phyloP scores from a whole-genome alignment of 2,329 filamentous ascomycete genomes.

The Aspergillus costaricaensis region DNA sequence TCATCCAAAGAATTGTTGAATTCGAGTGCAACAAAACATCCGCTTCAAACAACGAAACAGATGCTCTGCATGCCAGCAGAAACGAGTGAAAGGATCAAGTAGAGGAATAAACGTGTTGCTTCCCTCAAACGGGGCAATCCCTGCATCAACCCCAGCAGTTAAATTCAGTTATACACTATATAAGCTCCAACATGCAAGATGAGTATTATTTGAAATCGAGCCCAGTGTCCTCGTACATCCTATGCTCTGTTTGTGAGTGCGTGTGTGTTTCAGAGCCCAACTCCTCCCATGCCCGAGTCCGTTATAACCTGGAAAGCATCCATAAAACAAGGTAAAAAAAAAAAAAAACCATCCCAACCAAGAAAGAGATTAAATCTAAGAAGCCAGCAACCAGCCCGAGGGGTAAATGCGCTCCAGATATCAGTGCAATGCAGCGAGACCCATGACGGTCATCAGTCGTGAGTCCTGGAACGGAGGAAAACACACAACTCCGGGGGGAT shows the following conservation, averaged over 20 bases:
- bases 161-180: conserved; percentile 14
- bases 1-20: no score
- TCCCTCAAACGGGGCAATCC: no score
- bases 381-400: conserved; percentile 2
- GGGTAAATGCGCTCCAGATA: conserved; percentile 15
- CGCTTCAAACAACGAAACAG: no score
- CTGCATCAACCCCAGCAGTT: conserved; percentile 1
- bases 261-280: conserved; percentile 21
- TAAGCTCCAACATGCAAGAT: conserved; percentile 20
- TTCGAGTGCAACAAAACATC: no score
- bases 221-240: conserved; percentile 15
- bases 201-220: conserved; percentile 13
- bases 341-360: conserved; percentile 15
- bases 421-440: conserved; percentile 17
- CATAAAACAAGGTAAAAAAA: not conserved
- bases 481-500: conserved; percentile 17
- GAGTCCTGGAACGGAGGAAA: conserved; percentile 8
- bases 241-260: conserved; percentile 22
- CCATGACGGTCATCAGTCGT: conserved; percentile 18
- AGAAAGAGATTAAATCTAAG: not conserved
- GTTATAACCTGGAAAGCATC: conserved; percentile 22
- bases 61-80: no score
- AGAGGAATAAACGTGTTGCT: no score
- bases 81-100: no score
- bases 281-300: conserved; percentile 25